phyloP scores from a whole-genome alignment of 208 protist genomes.

The Wallacemonas sp. region DNA sequence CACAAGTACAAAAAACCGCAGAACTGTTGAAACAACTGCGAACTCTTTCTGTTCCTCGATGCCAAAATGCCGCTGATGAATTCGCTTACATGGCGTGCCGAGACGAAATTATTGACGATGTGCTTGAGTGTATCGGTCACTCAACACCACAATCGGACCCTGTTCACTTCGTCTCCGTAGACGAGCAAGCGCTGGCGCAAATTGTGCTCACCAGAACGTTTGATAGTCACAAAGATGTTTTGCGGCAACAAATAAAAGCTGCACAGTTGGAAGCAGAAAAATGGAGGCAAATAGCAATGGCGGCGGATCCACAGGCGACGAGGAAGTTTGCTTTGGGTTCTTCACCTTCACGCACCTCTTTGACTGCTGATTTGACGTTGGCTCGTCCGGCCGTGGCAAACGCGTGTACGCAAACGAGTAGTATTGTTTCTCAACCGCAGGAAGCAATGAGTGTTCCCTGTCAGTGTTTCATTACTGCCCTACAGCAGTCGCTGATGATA shows the following conservation, averaged over 20 bases:
- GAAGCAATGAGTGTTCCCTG: no score
- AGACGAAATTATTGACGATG: slow-evolving; percentile 14
- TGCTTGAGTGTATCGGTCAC: not conserved
- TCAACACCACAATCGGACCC: not conserved
- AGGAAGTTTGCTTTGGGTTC: not conserved
- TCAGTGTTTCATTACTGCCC: no score
- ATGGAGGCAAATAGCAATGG: slow-evolving; percentile 24
- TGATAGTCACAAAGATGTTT: slow-evolving; percentile 23
- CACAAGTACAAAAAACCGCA: not conserved
- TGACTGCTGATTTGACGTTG: no score
- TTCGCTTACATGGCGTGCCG: slow-evolving; percentile 23
- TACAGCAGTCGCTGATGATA: no score
- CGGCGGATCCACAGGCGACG: not conserved
- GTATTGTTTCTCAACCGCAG: no score
- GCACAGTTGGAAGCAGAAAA: slow-evolving; percentile 20
- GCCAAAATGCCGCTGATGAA: slow-evolving; percentile 18
- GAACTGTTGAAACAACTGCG: slow-evolving; percentile 13
- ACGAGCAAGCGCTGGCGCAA: slow-evolving; percentile 23
- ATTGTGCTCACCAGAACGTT: slow-evolving; percentile 24
- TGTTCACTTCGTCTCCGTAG: slow-evolving; percentile 10
- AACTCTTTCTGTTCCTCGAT: slow-evolving; percentile 14
- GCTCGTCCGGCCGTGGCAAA: no score
- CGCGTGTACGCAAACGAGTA: no score
- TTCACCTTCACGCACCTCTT: no score
- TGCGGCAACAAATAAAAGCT: slow-evolving; percentile 19